phyloP scores from a whole-genome alignment of 805 yeast genomes.

The Monosporozyma unispora region DNA sequence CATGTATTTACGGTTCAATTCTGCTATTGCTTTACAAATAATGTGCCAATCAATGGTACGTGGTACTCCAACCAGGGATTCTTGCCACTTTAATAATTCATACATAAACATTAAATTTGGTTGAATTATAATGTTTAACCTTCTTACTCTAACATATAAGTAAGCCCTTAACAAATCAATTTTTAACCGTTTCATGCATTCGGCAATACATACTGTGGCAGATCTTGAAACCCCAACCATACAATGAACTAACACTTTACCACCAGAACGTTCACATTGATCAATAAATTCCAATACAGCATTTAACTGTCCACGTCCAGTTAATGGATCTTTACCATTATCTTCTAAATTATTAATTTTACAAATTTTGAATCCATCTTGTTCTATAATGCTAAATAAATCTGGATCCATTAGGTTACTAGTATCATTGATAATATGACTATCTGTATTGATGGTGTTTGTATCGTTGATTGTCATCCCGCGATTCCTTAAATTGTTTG shows the following conservation, averaged over 20 bases:
- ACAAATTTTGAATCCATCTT: conserved; percentile 27
- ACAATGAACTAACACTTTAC: conserved; percentile 74
- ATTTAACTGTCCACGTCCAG: conserved; percentile 47
- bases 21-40: conserved; percentile 73
- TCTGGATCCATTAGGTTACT: background rate
- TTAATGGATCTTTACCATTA: conserved; percentile 79
- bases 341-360: conserved; percentile 74
- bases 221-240: conserved; percentile 93
- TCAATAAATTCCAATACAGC: conserved; percentile 61
- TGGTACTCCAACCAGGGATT: conserved; percentile 16
- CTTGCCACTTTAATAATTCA: conserved; percentile 59
- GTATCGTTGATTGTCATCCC: background rate
- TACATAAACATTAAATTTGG: conserved; percentile 89
- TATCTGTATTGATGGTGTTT: background rate
- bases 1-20: conserved; percentile 62
- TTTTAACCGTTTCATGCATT: conserved; percentile 70
- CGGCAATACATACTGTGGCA: conserved; percentile 93
- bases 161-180: conserved; percentile 72
- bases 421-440: background rate
- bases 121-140: conserved; percentile 87
- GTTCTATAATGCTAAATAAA: conserved; percentile 12
- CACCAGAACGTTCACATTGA: conserved; percentile 35
- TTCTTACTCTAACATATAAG: conserved; percentile 75
- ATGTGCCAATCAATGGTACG: conserved; percentile 85
- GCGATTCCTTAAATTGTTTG: background rate